Conservation (phyloP, 306 rosid genomes). For the Malus domestica region DNA sequence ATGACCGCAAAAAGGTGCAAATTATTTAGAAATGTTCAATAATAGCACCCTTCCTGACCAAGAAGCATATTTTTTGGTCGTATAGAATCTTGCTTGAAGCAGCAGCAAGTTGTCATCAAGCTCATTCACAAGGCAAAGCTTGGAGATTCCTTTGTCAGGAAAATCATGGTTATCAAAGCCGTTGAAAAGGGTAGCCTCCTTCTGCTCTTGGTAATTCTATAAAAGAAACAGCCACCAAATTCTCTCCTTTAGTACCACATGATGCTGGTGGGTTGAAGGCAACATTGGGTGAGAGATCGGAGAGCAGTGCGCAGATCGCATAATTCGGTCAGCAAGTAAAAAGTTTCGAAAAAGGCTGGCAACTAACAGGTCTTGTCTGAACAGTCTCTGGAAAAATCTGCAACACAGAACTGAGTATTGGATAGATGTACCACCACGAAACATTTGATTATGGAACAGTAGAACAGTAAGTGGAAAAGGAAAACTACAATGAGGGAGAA, state of each 20-base stretch:
- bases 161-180: constrained; percentile 83
- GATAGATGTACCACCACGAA: constrained; percentile 5
- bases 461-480: not conserved
- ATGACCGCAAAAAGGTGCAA: constrained; percentile 2
- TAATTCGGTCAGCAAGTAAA: constrained; percentile 94
- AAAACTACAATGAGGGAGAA: constrained; percentile 80
- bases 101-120: constrained; percentile 92
- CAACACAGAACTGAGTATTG: constrained; percentile 20
- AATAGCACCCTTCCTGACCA: not conserved
- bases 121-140: constrained; percentile 89
- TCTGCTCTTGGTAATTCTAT: constrained; percentile 77
- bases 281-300: constrained; percentile 84
- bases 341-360: constrained; percentile 90
- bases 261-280: constrained; percentile 98
- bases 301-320: constrained; percentile 97
- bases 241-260: constrained; percentile 67
- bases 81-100: constrained; percentile 68
- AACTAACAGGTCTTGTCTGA: constrained; percentile 94
- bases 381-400: constrained; percentile 94
- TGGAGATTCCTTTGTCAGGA: constrained; percentile 90
- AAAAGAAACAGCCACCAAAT: constrained; percentile 14
- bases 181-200: constrained; percentile 70
- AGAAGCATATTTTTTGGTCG: constrained; percentile 4
- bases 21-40: constrained; percentile 9
- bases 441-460: not conserved